Base-by-base conservation (phyloP, 1,284 basidiomycete species). In the Boletus sp. region DNA sequence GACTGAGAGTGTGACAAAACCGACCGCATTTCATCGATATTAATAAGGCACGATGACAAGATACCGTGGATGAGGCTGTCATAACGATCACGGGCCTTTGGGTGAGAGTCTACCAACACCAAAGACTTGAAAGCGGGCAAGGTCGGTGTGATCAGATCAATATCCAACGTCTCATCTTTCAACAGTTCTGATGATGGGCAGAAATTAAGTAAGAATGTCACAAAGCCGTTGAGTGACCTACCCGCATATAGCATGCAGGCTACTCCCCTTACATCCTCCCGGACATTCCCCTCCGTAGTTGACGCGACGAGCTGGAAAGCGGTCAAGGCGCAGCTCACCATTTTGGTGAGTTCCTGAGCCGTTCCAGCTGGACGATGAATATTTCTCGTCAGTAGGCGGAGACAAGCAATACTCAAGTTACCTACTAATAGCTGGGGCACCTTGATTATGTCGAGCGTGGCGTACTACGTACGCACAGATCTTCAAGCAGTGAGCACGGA, bases 11-110 rank as follows among this genome's bases (percentile, higher is more conserved):
- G 19, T 8, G 27, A 42, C 17, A 40, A 46, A 35, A 42, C 82
- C 54, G 46, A 92, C 91, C 91, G 81, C 84, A 96, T 91, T 54
- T 89, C 91, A 57, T 97, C 93, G 19, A 97, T 77, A 59, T 94
- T 90, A 44, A 86, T 72, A 32, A 99, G 69, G 61, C 91, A 93
- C 2, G 86, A 78, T 0, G 91, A 94, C 9, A 98, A 68, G 30
- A 97, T 71, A 6, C 91, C 93, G 61, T 98, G 93, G 0, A 96
- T 69, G 5, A 91, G 71, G 14, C 78, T 77, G 10, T 73, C 73
- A 55, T 78, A 86, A 48, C 72, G 70, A 29, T 75, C 73, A 26
- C 56, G 58, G 41, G 66, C 64, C 54, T 71, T 58, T 44, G 60
- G 57, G 43, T 56, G 66, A 36, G 13, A 56, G 35, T 78, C 75